A percentile compares a stretch with the other conserved stretches of the same genome.
phyloP scores from a whole-genome alignment of 1,284 basidiomycete species.

The Sparassis latifolia region DNA sequence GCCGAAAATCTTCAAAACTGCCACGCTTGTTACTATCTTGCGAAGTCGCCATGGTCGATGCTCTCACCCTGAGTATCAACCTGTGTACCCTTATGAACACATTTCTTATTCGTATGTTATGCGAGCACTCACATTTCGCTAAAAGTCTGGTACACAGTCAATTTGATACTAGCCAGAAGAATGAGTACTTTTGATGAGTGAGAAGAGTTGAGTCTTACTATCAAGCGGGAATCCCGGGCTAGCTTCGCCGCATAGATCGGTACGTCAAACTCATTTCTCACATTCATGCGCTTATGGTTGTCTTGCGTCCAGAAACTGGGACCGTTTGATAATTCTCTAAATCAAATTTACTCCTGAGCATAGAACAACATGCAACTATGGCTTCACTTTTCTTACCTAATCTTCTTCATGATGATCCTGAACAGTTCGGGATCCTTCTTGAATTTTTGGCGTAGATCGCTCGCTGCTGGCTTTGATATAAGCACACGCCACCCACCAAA shows the following conservation, averaged over 20 bases:
- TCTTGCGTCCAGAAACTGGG: slow-evolving; percentile 63
- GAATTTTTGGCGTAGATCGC: slow-evolving; percentile 34
- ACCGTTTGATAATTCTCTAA: slow-evolving; percentile 59
- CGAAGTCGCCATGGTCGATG: neutral
- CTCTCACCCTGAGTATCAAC: slow-evolving; percentile 21
- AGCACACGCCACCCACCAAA: slow-evolving; percentile 50
- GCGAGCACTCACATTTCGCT: slow-evolving; percentile 35
- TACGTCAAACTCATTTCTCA: slow-evolving; percentile 32
- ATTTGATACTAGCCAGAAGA: slow-evolving; percentile 47
- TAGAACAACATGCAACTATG: neutral
- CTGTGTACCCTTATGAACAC: slow-evolving; percentile 36
- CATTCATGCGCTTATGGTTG: slow-evolving; percentile 63
- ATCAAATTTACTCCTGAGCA: too few relatives aligned
- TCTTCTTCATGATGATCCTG: slow-evolving; percentile 49
- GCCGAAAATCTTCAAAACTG: slow-evolving; percentile 56
- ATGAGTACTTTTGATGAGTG: neutral
- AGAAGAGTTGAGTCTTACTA: slow-evolving; percentile 34
- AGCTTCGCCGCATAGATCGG: slow-evolving; percentile 68
- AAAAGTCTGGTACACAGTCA: slow-evolving; percentile 49
- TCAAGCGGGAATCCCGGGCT: slow-evolving; percentile 50
- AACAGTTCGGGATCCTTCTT: slow-evolving; percentile 37
- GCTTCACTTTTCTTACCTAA: slow-evolving; percentile 33
- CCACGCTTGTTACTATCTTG: neutral
- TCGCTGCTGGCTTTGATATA: slow-evolving; percentile 38
- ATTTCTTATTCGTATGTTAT: neutral